A percentile compares a stretch with the other conserved stretches of the same genome.
phyloP scores from a whole-genome alignment of 768 basidiomycete genomes.

The Clitopilus passeckerianus region DNA sequence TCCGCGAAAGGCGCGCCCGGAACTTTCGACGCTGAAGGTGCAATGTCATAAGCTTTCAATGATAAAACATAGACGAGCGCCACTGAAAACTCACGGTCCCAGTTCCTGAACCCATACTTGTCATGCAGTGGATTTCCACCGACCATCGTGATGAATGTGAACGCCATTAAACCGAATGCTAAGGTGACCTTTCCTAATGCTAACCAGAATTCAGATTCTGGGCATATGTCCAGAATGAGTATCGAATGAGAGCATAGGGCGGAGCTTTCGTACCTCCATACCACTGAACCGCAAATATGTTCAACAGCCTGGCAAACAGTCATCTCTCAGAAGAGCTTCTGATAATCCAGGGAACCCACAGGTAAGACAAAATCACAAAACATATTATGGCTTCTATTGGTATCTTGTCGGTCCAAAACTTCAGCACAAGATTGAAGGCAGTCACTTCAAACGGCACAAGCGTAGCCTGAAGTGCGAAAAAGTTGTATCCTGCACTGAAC shows the following conservation, averaged over 20 bases:
- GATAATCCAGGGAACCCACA: conserved; percentile 29
- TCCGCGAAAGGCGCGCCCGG: conserved; percentile 52
- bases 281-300: conserved; percentile 42
- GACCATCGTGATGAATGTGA: conserved; percentile 58
- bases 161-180: conserved; percentile 40
- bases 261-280: conserved; percentile 37
- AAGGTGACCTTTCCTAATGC: conserved; percentile 46
- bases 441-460: conserved; percentile 47
- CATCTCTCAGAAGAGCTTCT: too few species aligned
- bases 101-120: conserved; percentile 49
- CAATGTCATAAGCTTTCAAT: neutral
- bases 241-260: neutral
- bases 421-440: conserved; percentile 47
- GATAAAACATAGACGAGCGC: neutral
- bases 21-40: conserved; percentile 33
- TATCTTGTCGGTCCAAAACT: conserved; percentile 50
- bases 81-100: conserved; percentile 33
- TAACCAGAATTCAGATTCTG: conserved; percentile 56
- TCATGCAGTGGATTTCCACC: conserved; percentile 55
- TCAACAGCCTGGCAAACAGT: conserved; percentile 12
- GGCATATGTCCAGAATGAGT: neutral
- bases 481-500: conserved; percentile 53
- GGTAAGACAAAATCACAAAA: conserved; percentile 36
- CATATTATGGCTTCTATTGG: conserved; percentile 39
- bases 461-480: conserved; percentile 45